Evolutionary conservation across 164 flowering plant genomes (phyloP).

Genomic region (Chimonanthus praecox): DNA sequence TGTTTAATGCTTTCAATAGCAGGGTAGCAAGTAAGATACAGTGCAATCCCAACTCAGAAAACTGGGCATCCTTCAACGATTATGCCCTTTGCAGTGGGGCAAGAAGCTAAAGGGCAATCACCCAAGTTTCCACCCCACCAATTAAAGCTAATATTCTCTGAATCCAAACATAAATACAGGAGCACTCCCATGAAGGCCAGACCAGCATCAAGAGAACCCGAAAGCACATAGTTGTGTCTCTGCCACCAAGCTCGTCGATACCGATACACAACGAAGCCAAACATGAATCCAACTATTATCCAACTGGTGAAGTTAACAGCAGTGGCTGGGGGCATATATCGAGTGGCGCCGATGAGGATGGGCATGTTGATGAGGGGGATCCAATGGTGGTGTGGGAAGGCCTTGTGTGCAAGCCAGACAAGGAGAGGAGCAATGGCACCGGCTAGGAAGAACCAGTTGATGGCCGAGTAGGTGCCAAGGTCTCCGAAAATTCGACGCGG

Average conservation of each 20-base stretch:
- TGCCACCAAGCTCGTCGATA: constrained; percentile 66
- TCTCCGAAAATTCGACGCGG: constrained; percentile 74
- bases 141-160: constrained; percentile 32
- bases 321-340: constrained; percentile 70
- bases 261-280: constrained; percentile 57
- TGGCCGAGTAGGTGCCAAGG: constrained; percentile 41
- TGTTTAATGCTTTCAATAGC: background rate
- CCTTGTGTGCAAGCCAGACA: constrained; percentile 56
- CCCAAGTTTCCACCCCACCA: constrained; percentile 82
- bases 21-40: background rate
- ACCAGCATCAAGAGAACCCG: constrained; percentile 82
- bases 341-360: constrained; percentile 55
- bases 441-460: constrained; percentile 74
- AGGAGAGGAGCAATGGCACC: constrained; percentile 74
- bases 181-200: constrained; percentile 82
- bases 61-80: constrained; percentile 60
- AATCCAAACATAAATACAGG: constrained; percentile 50
- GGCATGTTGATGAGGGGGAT: constrained; percentile 75
- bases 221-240: constrained; percentile 63
- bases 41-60: constrained; percentile 9
- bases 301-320: constrained; percentile 68
- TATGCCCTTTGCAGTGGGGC: constrained; percentile 75
- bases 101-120: constrained; percentile 61
- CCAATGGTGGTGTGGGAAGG: constrained; percentile 72
- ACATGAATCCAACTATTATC: constrained; percentile 60